Evolutionary conservation across 352 stramenopile genomes (phyloP).

Genomic region (Phytophthora parvispora): DNA sequence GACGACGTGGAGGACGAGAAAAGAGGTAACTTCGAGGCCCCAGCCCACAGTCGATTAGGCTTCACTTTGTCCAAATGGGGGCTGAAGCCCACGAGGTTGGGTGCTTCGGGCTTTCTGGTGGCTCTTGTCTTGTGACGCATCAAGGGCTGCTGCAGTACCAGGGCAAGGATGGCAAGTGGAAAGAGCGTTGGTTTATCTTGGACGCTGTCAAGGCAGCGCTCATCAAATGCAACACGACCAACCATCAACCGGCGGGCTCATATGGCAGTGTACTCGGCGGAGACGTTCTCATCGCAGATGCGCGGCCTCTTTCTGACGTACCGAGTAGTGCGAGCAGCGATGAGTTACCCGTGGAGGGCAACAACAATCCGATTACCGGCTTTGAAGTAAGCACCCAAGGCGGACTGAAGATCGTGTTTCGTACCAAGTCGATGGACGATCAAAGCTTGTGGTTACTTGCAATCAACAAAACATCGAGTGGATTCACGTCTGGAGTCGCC

Average conservation of each 20-base stretch:
- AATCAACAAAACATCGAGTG: slow-evolving; percentile 50
- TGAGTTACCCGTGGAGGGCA: not conserved
- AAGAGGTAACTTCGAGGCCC: not conserved
- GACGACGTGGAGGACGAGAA: slow-evolving; percentile 28
- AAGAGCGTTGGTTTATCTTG: slow-evolving; percentile 80
- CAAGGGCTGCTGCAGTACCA: slow-evolving; percentile 68
- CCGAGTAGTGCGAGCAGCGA: slow-evolving; percentile 5
- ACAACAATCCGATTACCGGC: slow-evolving; percentile 1
- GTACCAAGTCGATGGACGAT: slow-evolving; percentile 51
- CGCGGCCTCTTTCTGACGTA: slow-evolving; percentile 25
- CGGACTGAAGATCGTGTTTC: slow-evolving; percentile 47
- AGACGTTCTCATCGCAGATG: slow-evolving; percentile 44
- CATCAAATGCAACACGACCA: slow-evolving; percentile 55
- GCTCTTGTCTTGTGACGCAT: slow-evolving; percentile 30
- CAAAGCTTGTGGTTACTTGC: slow-evolving; percentile 56
- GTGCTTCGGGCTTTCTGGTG: slow-evolving; percentile 31
- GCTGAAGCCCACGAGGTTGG: slow-evolving; percentile 18
- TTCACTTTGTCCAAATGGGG: slow-evolving; percentile 15
- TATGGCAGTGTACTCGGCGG: slow-evolving; percentile 43
- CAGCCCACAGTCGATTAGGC: slow-evolving; percentile 6
- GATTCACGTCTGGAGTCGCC: slow-evolving; percentile 56
- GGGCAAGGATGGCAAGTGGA: slow-evolving; percentile 55
- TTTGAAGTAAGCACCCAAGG: slow-evolving; percentile 46
- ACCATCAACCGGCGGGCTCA: slow-evolving; percentile 37
- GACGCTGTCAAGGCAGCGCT: slow-evolving; percentile 51